phyloP scores from a whole-genome alignment of 139 green algal genomes.

The Trebouxia sp. region DNA sequence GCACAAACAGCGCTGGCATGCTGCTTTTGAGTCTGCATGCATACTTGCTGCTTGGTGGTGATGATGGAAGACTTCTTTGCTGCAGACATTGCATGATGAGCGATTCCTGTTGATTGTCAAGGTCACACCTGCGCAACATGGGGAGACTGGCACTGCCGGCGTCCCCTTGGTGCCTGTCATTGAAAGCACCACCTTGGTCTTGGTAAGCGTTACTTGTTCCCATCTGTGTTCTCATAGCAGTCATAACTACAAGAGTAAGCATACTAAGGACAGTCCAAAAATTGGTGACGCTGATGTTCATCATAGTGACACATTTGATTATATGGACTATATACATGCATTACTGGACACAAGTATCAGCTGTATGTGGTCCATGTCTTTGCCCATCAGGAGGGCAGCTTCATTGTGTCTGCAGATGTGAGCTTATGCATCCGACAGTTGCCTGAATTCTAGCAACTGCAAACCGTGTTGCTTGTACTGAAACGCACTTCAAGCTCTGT shows the following conservation, averaged over 20 bases:
- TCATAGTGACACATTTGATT: neutral
- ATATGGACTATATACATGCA: too few species aligned
- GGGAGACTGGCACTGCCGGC: neutral
- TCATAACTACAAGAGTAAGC: neutral
- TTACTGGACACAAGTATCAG: too few species aligned
- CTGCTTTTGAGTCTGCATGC: neutral
- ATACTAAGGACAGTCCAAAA: neutral
- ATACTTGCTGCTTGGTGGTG: neutral
- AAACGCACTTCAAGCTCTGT: neutral
- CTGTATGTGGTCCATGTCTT: too few species aligned
- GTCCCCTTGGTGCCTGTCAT: constrained; percentile 16
- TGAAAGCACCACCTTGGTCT: constrained; percentile 15
- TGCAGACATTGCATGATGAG: constrained; percentile 31
- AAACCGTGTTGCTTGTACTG: neutral
- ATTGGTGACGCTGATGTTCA: too few species aligned
- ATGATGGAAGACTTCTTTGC: neutral
- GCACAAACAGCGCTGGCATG: too few species aligned
- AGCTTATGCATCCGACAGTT: too few species aligned
- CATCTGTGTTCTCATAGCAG: neutral
- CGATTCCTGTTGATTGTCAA: constrained; percentile 29
- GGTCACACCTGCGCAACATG: neutral
- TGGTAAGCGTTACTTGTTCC: too few species aligned
- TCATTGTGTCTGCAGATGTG: too few species aligned
- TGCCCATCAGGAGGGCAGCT: too few species aligned
- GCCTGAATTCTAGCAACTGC: neutral